These are phyloP conservation scores for Protomyces inundatus DNA, from an alignment of 1,139 yeast genomes.

Conservation along the genomic window DNA sequence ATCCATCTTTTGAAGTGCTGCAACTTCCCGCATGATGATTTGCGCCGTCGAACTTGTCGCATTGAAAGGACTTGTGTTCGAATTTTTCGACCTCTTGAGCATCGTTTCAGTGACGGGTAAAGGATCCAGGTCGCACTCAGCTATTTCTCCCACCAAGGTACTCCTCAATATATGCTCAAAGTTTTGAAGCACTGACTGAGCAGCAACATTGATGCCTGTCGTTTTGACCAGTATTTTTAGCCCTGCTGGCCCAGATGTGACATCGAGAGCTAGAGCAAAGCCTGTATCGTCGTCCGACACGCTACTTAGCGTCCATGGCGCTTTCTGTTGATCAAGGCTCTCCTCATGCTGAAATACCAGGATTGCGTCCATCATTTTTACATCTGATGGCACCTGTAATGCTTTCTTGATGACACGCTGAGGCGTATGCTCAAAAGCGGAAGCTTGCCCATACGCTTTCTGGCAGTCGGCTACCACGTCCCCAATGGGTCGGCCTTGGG, in stretches of 20 bases:
- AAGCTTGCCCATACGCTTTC: constrained; percentile 10
- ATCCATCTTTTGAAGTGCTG: constrained; percentile 16
- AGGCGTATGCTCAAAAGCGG: constrained; percentile 31
- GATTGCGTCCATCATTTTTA: constrained; percentile 28
- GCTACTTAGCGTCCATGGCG: neutral
- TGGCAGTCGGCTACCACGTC: constrained; percentile 27
- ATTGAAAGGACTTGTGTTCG: neutral
- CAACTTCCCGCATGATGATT: neutral
- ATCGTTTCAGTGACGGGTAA: neutral
- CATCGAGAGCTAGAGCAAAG: constrained; percentile 15
- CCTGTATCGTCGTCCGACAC: neutral
- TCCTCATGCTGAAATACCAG: constrained; percentile 30
- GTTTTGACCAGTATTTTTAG: neutral
- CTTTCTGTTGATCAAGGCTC: neutral
- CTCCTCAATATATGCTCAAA: neutral
- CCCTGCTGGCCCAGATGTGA: neutral
- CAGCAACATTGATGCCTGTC: neutral
- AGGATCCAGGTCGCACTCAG: neutral
- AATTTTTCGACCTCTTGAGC: neutral
- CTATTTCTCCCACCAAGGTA: neutral
- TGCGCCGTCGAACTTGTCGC: neutral
- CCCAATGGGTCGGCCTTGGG: neutral
- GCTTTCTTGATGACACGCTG: constrained; percentile 31
- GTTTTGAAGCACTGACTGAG: neutral
- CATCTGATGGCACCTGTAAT: constrained; percentile 20